These are phyloP conservation scores for Bipolaris gigantea DNA, from an alignment of 2,329 filamentous ascomycete species.

Conservation along the genomic window DNA sequence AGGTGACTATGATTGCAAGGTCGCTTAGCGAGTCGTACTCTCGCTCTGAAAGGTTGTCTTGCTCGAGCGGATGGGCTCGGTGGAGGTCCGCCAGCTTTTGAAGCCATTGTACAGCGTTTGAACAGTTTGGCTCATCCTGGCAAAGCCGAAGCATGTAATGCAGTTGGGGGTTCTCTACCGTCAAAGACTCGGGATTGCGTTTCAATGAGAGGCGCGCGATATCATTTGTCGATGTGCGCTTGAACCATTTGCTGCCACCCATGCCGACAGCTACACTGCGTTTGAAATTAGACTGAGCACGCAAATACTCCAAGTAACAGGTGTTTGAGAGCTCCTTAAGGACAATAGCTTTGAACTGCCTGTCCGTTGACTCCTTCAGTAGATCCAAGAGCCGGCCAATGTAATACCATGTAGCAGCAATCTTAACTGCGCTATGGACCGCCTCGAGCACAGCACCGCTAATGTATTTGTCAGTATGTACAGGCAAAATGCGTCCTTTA, in stretches of 20 bases:
- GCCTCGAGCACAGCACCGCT: slow-evolving; percentile 50
- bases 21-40: slow-evolving; percentile 45
- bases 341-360: slow-evolving; percentile 40
- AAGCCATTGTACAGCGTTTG: slow-evolving; percentile 47
- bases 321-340: slow-evolving; percentile 51
- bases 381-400: slow-evolving; percentile 44
- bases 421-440: slow-evolving; percentile 43
- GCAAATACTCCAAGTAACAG: slow-evolving; percentile 52
- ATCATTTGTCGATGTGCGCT: slow-evolving; percentile 37
- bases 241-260: slow-evolving; percentile 49
- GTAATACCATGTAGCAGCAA: slow-evolving; percentile 49
- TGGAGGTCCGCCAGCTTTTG: slow-evolving; percentile 48
- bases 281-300: slow-evolving; percentile 47
- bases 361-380: slow-evolving; percentile 29
- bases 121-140: slow-evolving; percentile 41
- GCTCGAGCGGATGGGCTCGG: slow-evolving; percentile 35
- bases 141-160: slow-evolving; percentile 53
- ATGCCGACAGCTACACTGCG: slow-evolving; percentile 45
- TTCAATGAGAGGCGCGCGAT: slow-evolving; percentile 48
- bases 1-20: slow-evolving; percentile 45
- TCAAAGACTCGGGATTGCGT: slow-evolving; percentile 47
- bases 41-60: slow-evolving; percentile 39
- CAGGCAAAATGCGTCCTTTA: slow-evolving; percentile 46
- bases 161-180: slow-evolving; percentile 43
- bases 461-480: slow-evolving; percentile 49